Percentiles rank a stretch among this genome's conserved stretches.
Conservation (phyloP, 2,329 filamentous ascomycete genomes). For the Alternaria brassicae region DNA sequence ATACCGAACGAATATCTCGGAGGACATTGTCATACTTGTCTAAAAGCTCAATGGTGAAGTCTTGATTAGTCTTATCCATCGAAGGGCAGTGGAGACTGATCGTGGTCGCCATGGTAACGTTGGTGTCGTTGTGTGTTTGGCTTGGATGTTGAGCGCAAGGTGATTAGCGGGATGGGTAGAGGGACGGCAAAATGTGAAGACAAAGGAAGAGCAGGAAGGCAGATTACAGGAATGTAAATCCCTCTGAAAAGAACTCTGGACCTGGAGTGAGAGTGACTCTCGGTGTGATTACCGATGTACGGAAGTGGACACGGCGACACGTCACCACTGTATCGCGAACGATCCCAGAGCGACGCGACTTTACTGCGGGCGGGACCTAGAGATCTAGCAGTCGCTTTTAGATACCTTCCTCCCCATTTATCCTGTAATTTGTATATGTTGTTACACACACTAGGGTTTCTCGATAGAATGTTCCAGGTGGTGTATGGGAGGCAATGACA, state of each 20-base stretch:
- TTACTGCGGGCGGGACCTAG: background rate
- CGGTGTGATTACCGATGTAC: background rate
- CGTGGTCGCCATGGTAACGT: background rate
- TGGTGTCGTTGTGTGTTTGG: background rate
- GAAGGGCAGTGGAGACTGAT: background rate
- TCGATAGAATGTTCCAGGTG: background rate
- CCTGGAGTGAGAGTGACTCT: background rate
- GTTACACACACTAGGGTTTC: rapidly evolving
- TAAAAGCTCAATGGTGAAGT: background rate
- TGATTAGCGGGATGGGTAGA: background rate
- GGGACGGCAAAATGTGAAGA: background rate
- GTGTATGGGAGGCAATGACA: background rate
- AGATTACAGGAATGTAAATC: background rate
- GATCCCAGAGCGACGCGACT: background rate
- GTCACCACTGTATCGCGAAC: background rate
- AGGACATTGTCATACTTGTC: background rate
- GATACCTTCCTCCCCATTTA: rapidly evolving
- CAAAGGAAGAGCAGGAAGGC: background rate
- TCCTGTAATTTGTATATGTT: background rate
- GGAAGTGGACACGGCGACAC: background rate
- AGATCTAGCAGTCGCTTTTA: background rate
- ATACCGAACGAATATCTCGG: background rate
- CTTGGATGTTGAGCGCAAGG: background rate
- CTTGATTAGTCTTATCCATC: background rate
- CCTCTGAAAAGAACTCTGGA: background rate